Base-by-base conservation (phyloP, 2,329 filamentous ascomycete genomes). In the Cladosporium phlei region DNA sequence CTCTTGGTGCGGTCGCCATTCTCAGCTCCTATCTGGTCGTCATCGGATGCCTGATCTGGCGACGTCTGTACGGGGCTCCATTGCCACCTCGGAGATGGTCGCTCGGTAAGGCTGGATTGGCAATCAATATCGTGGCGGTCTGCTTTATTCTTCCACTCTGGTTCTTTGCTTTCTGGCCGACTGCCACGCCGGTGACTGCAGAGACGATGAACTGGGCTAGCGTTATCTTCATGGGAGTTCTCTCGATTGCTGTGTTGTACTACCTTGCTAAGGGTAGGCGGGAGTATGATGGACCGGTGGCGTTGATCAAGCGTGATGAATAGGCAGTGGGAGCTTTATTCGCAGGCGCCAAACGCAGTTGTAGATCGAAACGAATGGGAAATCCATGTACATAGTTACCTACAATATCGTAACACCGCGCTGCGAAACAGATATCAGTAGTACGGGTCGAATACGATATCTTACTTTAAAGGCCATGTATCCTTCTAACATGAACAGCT, bases 81-180 rank as follows among this genome's bases (percentile, higher is more conserved):
- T 37, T 58, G 0, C 55, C 50, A 16, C 46, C 50, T 25, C 45
- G 51, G 21, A 37, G 48, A 11, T 58, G 55, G 49, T 54, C 50
- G 4, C 52, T 59, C 2, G 56, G 56, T 9, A 55, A 46, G 17
- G 47, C 46, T 10, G 53, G 53, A 9, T 10, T 69, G 1, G 47
- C 59, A 19, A 48, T 71, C 45, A 71, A 71, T 45, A 58, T 62
- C 12, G 35, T 46, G 4, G 51, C 53, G 4, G 44, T 57, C 14
- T 51, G 65, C 5, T 78, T 73, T 52, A 64, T 73, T 11, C 55
- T 65, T 1, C 65, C 74, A 33, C 66, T 71, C 2, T 68, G 73
- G 5, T 77, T 80, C 55, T 79, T 75, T 66, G 71, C 67, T n/a
- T 75, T 79, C 46, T 71, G 67, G 66, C 68, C 67, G 3, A 46